phyloP scores from a whole-genome alignment of 805 yeast genomes.

The Metschnikowia borealis region DNA sequence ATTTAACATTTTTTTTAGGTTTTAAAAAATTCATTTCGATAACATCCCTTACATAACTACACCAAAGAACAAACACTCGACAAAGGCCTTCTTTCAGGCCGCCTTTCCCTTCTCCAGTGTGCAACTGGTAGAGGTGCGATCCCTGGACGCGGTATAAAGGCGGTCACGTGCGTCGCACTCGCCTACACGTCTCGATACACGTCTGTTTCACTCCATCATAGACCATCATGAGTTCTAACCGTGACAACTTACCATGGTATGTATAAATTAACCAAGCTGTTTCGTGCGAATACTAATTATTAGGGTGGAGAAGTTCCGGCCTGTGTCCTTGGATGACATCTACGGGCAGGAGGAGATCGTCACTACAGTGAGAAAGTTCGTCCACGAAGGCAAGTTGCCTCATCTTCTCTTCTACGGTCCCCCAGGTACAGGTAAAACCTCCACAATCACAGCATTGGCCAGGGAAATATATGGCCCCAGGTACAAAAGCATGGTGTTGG shows the following conservation, averaged over 20 bases:
- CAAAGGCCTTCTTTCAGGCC: background rate
- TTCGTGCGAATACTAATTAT: conserved; percentile 16
- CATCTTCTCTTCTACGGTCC: conserved; percentile 94
- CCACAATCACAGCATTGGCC: conserved; percentile 84
- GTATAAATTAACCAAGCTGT: conserved; percentile 2
- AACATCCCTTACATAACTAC: background rate
- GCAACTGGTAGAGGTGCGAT: background rate
- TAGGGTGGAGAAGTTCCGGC: conserved; percentile 94
- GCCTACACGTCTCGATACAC: background rate
- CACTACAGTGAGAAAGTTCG: conserved; percentile 78
- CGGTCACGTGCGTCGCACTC: conserved; percentile 2
- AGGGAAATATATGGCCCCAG: conserved; percentile 78
- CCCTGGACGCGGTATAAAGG: background rate
- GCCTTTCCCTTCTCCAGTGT: background rate
- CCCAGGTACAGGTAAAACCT: conserved; percentile 92
- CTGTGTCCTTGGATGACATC: conserved; percentile 76
- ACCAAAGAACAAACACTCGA: background rate
- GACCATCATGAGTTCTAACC: background rate
- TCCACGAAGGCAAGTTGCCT: conserved; percentile 78
- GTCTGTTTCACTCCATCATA: background rate
- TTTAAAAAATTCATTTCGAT: background rate
- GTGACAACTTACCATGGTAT: conserved; percentile 21
- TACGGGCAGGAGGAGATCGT: conserved; percentile 89
- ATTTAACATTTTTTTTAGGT: conserved; percentile 80
- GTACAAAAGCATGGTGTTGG: conserved; percentile 85